Evolutionary conservation across 441 rosid species (phyloP).

Genomic region (Erodium texanum): DNA sequence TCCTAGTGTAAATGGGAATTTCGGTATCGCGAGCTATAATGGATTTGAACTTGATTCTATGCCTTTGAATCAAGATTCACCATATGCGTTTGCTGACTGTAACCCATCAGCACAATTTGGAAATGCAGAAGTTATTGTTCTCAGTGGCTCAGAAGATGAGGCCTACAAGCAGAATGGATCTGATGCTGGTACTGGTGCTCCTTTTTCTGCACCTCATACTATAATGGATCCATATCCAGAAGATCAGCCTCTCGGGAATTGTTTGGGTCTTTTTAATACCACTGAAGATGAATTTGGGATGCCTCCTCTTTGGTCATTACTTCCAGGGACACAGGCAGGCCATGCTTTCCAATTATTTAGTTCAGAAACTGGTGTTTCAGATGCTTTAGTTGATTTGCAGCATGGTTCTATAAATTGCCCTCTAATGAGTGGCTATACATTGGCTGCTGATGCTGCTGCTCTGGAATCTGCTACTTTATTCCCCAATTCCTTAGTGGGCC

Average conservation of each 20-base stretch:
- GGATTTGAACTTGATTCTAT: conserved; percentile 77
- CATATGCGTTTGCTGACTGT: conserved; percentile 42
- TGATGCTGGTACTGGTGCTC: conserved; percentile 46
- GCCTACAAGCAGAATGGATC: conserved; percentile 43
- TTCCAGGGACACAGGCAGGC: conserved; percentile 54
- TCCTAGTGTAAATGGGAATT: conserved; percentile 72
- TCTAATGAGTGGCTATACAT: conserved; percentile 50
- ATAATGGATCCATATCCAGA: conserved; percentile 56
- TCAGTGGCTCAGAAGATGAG: conserved; percentile 91
- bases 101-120: conserved; percentile 43
- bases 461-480: conserved; percentile 39
- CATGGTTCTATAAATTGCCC: conserved; percentile 46
- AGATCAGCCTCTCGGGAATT: conserved; percentile 43
- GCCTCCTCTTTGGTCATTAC: conserved; percentile 46
- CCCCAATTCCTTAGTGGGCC: conserved; percentile 46
- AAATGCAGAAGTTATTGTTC: conserved; percentile 70
- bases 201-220: conserved; percentile 46
- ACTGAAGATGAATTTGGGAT: conserved; percentile 65
- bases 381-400: conserved; percentile 51
- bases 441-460: conserved; percentile 55
- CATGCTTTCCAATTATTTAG: conserved; percentile 73
- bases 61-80: conserved; percentile 51
- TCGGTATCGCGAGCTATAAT: conserved; percentile 44
- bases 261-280: conserved; percentile 46
- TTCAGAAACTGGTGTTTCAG: conserved; percentile 50